These are phyloP conservation scores for Ceriops tagal DNA, from an alignment of 345 rosid genomes.

Conservation along the genomic window DNA sequence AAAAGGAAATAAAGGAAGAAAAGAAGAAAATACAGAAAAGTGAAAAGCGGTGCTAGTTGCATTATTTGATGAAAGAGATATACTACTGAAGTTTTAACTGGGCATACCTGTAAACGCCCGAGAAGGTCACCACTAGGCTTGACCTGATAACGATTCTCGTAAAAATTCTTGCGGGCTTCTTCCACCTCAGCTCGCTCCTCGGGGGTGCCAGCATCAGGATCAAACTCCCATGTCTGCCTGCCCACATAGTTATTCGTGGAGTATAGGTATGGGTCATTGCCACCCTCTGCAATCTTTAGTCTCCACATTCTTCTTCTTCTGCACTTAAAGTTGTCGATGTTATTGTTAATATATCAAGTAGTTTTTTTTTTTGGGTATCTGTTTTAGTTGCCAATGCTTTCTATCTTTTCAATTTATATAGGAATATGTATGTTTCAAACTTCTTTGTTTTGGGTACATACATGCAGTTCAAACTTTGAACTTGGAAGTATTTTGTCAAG, in stretches of 20 bases:
- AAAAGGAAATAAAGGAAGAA: background rate
- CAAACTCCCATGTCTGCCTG: slow-evolving; percentile 13
- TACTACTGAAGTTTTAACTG: background rate
- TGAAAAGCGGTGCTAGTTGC: too few species aligned
- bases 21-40: too few species aligned
- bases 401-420: too few species aligned
- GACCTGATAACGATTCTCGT: background rate
- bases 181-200: background rate
- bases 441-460: too few species aligned
- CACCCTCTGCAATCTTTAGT: background rate
- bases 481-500: too few species aligned
- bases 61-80: too few species aligned
- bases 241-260: slow-evolving; percentile 1
- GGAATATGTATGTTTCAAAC: too few species aligned
- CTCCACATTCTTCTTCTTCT: background rate
- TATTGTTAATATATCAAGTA: too few species aligned
- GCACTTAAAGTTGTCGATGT: too few species aligned
- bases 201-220: background rate
- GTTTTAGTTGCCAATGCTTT: too few species aligned
- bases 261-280: background rate
- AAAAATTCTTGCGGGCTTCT: background rate
- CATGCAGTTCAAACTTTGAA: too few species aligned
- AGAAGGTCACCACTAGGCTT: background rate
- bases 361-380: too few species aligned
- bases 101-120: background rate